phyloP scores from a whole-genome alignment of 768 basidiomycete species.

The Russula ochroleuca region DNA sequence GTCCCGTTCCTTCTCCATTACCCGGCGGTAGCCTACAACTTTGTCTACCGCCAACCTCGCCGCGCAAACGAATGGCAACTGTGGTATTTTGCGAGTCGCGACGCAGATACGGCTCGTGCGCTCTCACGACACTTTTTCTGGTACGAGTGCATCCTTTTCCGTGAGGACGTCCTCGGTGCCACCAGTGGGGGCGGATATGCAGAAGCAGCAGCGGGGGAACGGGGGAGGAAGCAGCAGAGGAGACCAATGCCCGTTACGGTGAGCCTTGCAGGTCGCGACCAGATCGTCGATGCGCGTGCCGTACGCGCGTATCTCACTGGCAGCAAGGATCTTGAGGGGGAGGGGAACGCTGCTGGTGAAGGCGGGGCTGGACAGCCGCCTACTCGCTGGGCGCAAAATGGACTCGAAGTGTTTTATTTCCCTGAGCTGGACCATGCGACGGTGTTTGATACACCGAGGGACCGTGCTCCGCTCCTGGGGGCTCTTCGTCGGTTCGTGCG shows the following conservation, averaged over 20 bases:
- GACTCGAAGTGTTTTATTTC: constrained; percentile 41
- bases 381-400: constrained; percentile 33
- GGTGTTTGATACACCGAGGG: constrained; percentile 36
- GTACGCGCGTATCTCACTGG: constrained; percentile 42
- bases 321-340: neutral
- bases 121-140: constrained; percentile 63
- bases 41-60: constrained; percentile 54
- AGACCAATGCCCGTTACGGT: constrained; percentile 33
- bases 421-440: constrained; percentile 41
- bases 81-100: constrained; percentile 64
- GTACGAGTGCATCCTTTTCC: constrained; percentile 58
- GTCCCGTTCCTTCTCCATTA: constrained; percentile 62
- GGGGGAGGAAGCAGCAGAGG: too few species aligned
- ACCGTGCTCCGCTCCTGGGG: constrained; percentile 33
- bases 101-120: constrained; percentile 57
- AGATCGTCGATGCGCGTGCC: constrained; percentile 40
- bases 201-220: constrained; percentile 6
- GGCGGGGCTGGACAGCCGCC: neutral
- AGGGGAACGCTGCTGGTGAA: neutral
- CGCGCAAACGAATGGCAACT: constrained; percentile 58
- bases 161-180: constrained; percentile 45
- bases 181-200: constrained; percentile 3
- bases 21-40: constrained; percentile 60
- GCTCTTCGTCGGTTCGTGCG: constrained; percentile 36
- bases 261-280: constrained; percentile 40